Evolutionary conservation across 139 green algal genomes (phyloP).

Genomic region (Chlamydomonas sp.): DNA sequence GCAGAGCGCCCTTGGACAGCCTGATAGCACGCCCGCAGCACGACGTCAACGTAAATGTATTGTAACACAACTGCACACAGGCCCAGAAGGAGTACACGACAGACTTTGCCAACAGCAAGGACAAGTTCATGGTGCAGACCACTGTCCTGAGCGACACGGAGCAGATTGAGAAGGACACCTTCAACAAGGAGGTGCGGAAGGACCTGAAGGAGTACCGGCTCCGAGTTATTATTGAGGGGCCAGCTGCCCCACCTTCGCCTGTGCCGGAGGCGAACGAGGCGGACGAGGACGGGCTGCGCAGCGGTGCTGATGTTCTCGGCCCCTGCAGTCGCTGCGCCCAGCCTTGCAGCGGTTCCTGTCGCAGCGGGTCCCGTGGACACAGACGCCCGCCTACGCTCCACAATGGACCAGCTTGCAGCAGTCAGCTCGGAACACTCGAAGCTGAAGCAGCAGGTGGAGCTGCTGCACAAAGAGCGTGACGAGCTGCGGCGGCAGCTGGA

Average conservation of each 20-base stretch:
- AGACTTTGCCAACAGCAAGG: slow-evolving; percentile 68
- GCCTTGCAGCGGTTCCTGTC: neutral
- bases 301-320: neutral
- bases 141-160: slow-evolving; percentile 49
- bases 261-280: slow-evolving; percentile 57
- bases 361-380: neutral
- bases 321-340: neutral
- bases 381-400: slow-evolving; percentile 5
- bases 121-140: slow-evolving; percentile 76
- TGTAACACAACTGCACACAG: slow-evolving; percentile 15
- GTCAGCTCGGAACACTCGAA: slow-evolving; percentile 30
- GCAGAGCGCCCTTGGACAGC: too few species aligned
- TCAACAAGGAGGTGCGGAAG: slow-evolving; percentile 44
- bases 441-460: slow-evolving; percentile 25
- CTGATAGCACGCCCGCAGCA: too few species aligned
- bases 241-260: slow-evolving; percentile 62
- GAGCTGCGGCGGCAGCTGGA: slow-evolving; percentile 48
- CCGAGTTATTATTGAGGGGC: slow-evolving; percentile 62
- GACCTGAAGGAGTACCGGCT: slow-evolving; percentile 57
- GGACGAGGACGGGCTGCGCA: slow-evolving; percentile 16
- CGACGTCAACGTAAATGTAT: too few species aligned
- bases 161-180: slow-evolving; percentile 55
- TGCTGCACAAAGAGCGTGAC: slow-evolving; percentile 43
- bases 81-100: slow-evolving; percentile 68
- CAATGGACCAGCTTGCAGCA: slow-evolving; percentile 12